A percentile compares a stretch with the other conserved stretches of the same genome.
Evolutionary conservation across 371 early-diverging fungal species (phyloP).

Genomic region (Umbelopsis sp.): DNA sequence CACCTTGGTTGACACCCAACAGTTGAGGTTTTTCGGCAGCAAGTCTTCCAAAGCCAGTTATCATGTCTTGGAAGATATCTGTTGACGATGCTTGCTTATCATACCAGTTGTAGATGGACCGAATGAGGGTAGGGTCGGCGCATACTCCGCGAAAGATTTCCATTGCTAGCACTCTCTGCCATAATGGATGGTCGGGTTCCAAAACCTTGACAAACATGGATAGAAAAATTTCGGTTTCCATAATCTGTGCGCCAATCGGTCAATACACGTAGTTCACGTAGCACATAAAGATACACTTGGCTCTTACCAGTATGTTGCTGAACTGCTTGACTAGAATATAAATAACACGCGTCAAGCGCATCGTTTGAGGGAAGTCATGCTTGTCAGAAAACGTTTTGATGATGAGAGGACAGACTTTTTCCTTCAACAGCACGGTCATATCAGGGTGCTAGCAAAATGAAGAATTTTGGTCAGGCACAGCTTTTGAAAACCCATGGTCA

Average conservation of each 20-base stretch:
- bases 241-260: slow-evolving; percentile 50
- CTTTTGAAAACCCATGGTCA: background rate
- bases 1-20: slow-evolving; percentile 60
- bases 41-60: slow-evolving; percentile 76
- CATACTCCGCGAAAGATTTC: slow-evolving; percentile 82
- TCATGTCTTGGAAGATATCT: slow-evolving; percentile 81
- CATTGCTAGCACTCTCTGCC: slow-evolving; percentile 88
- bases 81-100: slow-evolving; percentile 74
- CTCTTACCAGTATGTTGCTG: slow-evolving; percentile 66
- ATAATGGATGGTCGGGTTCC: slow-evolving; percentile 79
- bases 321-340: slow-evolving; percentile 82
- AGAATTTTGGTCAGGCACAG: background rate
- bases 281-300: background rate
- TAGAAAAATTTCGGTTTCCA: slow-evolving; percentile 94
- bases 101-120: slow-evolving; percentile 74
- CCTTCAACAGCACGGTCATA: slow-evolving; percentile 72
- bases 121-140: slow-evolving; percentile 60
- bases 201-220: slow-evolving; percentile 84
- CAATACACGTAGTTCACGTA: slow-evolving; percentile 6
- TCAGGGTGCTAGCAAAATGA: slow-evolving; percentile 64
- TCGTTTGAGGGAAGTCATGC: slow-evolving; percentile 80
- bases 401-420: slow-evolving; percentile 85
- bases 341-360: slow-evolving; percentile 85
- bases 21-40: slow-evolving; percentile 79
- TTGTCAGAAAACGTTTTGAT: slow-evolving; percentile 90